Conservation (phyloP, 192 early-diverging fungal species). For the Entomortierella chlamydospora region DNA sequence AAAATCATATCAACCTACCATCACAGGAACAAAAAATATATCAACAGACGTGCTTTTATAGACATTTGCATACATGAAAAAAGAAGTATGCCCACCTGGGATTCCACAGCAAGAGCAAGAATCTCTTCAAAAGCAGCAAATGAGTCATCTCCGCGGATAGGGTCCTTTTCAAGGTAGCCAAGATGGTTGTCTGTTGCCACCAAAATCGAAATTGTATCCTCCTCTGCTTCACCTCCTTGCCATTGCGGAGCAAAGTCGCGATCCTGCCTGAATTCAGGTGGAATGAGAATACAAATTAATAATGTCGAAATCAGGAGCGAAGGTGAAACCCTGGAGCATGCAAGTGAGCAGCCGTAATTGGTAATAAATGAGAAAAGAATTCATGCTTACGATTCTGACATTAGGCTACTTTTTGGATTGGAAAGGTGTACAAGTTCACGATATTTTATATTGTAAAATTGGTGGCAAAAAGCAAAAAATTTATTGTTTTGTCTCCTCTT, state of each 20-base stretch:
- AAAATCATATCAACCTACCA: conserved; percentile 89
- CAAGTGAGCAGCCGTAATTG: too few species aligned
- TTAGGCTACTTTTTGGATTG: not conserved
- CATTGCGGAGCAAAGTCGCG: conserved; percentile 15
- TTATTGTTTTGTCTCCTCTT: not conserved
- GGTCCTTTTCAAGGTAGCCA: conserved; percentile 92
- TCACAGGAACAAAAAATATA: not conserved
- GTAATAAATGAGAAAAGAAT: too few species aligned
- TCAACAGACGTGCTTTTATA: not conserved
- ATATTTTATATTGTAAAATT: not conserved
- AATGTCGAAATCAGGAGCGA: not conserved
- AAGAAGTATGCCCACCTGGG: conserved; percentile 56
- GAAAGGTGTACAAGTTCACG: not conserved
- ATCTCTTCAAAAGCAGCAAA: conserved; percentile 91
- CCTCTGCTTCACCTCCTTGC: conserved; percentile 15
- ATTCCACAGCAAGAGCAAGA: conserved; percentile 73
- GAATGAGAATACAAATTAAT: conserved; percentile 2
- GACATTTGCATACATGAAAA: not conserved
- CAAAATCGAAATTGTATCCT: conserved; percentile 69
- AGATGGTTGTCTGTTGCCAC: conserved; percentile 96
- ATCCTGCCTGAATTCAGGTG: conserved; percentile 11
- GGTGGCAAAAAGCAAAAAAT: conserved; percentile 12
- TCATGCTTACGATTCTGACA: not conserved
- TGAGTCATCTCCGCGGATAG: conserved; percentile 85
- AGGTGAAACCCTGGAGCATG: not conserved